Conservation (phyloP, 1,139 yeast species). For the Kurtzmaniella quercitrusa region DNA sequence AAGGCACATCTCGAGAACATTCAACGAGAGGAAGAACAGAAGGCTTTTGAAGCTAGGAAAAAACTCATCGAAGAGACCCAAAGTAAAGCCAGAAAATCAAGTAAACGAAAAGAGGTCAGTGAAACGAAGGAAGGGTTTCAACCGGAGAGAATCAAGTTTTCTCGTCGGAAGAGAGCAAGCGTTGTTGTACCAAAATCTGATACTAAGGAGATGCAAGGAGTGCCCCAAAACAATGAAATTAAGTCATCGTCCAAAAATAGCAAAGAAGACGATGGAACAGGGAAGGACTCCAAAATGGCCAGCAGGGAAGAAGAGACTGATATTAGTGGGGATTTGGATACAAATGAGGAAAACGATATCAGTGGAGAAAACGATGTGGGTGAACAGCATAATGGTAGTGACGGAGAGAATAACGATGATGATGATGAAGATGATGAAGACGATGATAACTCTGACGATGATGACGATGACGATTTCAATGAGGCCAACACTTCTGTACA, state of each 20-base stretch:
- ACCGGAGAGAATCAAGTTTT: neutral
- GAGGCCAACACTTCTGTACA: slow-evolving; percentile 3
- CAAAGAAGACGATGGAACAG: neutral
- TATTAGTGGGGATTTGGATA: neutral
- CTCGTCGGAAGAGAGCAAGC: slow-evolving; percentile 6
- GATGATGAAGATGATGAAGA: slow-evolving; percentile 12
- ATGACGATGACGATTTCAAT: slow-evolving; percentile 11
- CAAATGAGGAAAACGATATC: slow-evolving; percentile 6
- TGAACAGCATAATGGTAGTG: slow-evolving; percentile 7
- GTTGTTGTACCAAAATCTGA: neutral
- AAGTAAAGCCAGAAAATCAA: slow-evolving; percentile 9
- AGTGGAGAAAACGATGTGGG: slow-evolving; percentile 9
- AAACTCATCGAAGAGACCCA: slow-evolving; percentile 28
- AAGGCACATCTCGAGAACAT: slow-evolving; percentile 45
- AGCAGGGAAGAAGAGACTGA: slow-evolving; percentile 5
- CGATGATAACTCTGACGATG: slow-evolving; percentile 14
- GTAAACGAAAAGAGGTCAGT: slow-evolving; percentile 8
- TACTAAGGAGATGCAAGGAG: neutral
- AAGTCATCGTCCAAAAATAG: neutral
- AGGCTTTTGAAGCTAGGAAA: slow-evolving; percentile 37
- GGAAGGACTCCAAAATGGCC: neutral
- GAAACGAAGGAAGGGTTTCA: slow-evolving; percentile 5
- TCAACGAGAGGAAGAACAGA: slow-evolving; percentile 45
- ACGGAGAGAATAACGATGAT: slow-evolving; percentile 9
- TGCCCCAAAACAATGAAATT: neutral